Evolutionary conservation across 768 basidiomycete genomes (phyloP).

Genomic region (Leccinum truebloodii): DNA sequence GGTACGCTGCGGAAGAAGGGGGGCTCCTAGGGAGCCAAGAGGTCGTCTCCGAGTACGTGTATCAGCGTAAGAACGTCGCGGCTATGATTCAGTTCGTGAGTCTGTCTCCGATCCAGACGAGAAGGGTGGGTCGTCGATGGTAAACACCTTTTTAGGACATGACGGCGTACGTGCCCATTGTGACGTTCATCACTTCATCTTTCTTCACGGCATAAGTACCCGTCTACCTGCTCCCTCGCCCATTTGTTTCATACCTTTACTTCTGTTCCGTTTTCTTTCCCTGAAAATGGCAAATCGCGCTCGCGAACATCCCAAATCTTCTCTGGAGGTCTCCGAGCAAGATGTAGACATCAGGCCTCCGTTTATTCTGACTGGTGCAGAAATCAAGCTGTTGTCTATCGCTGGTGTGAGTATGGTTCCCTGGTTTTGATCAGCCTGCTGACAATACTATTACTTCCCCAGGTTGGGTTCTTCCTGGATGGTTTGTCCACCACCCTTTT

Average conservation of each 20-base stretch:
- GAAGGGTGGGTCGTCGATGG: not conserved
- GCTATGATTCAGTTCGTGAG: constrained; percentile 52
- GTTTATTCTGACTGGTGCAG: constrained; percentile 43
- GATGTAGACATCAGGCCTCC: constrained; percentile 36
- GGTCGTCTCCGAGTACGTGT: constrained; percentile 51
- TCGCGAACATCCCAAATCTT: not conserved
- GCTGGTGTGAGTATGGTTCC: constrained; percentile 47
- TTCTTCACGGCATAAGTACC: constrained; percentile 5
- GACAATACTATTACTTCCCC: not conserved
- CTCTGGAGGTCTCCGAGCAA: constrained; percentile 32
- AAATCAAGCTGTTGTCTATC: constrained; percentile 62
- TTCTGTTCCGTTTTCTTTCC: not conserved
- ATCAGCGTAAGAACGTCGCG: constrained; percentile 42
- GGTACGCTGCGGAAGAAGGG: constrained; percentile 76
- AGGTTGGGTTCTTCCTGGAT: constrained; percentile 75
- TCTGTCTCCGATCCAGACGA: constrained; percentile 12
- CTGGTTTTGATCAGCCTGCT: not conserved
- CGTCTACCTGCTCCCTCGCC: not conserved
- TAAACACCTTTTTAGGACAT: constrained; percentile 25
- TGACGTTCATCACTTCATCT: constrained; percentile 31
- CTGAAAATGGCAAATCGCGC: constrained; percentile 14
- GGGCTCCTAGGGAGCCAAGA: constrained; percentile 40
- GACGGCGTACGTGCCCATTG: constrained; percentile 35
- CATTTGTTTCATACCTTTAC: not conserved
- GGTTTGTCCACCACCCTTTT: constrained; percentile 39